These are phyloP conservation scores for Rhodomyrtus psidioides DNA, from an alignment of 441 rosid genomes.

Conservation along the genomic window DNA sequence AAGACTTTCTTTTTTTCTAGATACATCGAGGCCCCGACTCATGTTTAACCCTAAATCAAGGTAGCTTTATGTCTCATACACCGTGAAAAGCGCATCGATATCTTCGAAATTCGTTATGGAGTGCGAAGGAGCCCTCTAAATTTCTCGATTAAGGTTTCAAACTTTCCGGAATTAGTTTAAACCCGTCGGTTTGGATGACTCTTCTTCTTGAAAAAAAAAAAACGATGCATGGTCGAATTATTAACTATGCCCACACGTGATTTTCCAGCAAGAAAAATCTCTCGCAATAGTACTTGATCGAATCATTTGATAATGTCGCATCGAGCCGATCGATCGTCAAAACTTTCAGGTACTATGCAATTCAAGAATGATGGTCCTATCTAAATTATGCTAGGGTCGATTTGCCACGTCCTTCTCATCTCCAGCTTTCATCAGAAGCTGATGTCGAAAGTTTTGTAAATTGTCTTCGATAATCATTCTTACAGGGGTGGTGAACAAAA, in stretches of 20 bases:
- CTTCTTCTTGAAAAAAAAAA: neutral
- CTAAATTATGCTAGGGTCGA: neutral
- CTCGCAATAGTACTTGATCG: neutral
- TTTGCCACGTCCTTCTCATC: neutral
- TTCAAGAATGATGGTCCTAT: neutral
- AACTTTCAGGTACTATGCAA: neutral
- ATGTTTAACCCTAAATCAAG: constrained; percentile 20
- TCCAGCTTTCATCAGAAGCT: neutral
- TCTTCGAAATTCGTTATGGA: neutral
- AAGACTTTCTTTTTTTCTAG: neutral
- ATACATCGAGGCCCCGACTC: constrained; percentile 21
- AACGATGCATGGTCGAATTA: neutral
- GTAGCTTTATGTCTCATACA: constrained; percentile 24
- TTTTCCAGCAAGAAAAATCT: neutral
- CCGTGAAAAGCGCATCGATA: neutral
- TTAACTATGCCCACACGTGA: neutral
- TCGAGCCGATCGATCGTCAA: neutral
- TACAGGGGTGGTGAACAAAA: neutral
- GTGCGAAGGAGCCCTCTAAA: neutral
- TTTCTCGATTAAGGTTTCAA: neutral
- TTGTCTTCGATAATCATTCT: neutral
- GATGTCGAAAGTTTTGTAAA: neutral
- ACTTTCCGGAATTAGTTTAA: neutral
- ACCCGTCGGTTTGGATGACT: neutral
- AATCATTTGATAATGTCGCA: neutral